Base-by-base conservation (phyloP, 805 yeast species). In the Candida chauliodis region DNA sequence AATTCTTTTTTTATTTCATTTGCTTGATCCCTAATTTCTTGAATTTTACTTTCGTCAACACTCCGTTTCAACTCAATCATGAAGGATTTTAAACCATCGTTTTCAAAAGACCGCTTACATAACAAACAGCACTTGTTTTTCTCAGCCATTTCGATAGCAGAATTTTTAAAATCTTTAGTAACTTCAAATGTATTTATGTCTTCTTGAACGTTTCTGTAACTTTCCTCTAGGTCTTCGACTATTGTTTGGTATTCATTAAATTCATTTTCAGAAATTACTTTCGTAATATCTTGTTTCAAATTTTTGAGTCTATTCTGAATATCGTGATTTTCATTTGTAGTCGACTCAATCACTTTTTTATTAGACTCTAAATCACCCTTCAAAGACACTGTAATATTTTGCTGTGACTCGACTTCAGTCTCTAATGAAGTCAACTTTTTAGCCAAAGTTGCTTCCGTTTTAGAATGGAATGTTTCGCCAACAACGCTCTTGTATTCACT, bases 161-260 rank as follows among this genome's bases (percentile, higher is more conserved):
- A 76, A 16, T 69, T 59, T 51, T 85, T 88, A 59, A 82, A 89
- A 29, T 76, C 76, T 18, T 77, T 64, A 0, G 90, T 81, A 2
- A 88, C 84, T 30, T 78, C 79, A 21, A 74, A 75, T 46, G 85
- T 78, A 52, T 86, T 86, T 22, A 77, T 54, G 39, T 83, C 80
- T 45, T 82, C 84, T 11, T 78, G 61, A 0, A 87, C 78, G 14
- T 71, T 71, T 29, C 76, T 71, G 46, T 77, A 75, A 30, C 81
- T 82, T 13, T 71, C 73, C 50, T 86, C 91, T 4, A 81, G 66
- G 11, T 77, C 83, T 19, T 57, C 53, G 2, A 82, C 44, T 5
- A 73, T 63, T 1, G 59, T 61, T 24, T 75, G 77, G 51, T 78
- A 84, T 1, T 72, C 71, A 2, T 66, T 68, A 16, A 81, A 59